Evolutionary conservation across 352 stramenopile species (phyloP).

Genomic region (Sclerospora graminicola): DNA sequence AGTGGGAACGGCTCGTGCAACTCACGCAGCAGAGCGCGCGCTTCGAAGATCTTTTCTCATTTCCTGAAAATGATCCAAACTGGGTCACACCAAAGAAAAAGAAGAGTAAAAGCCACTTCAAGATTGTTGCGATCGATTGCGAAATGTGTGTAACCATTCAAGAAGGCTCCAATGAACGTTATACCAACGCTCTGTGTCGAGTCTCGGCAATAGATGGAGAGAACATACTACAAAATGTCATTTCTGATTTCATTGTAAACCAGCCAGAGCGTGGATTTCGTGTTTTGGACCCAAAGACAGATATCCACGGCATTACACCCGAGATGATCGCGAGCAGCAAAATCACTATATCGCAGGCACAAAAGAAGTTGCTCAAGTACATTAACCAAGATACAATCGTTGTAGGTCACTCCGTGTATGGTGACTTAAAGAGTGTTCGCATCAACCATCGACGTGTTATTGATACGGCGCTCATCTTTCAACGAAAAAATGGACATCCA

Average conservation of each 20-base stretch:
- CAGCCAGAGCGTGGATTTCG: slow-evolving; percentile 50
- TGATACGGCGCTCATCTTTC: slow-evolving; percentile 75
- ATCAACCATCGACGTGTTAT: slow-evolving; percentile 75
- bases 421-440: slow-evolving; percentile 59
- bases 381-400: slow-evolving; percentile 75
- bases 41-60: slow-evolving; percentile 52
- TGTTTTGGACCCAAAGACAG: slow-evolving; percentile 69
- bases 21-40: slow-evolving; percentile 47
- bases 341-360: slow-evolving; percentile 62
- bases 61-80: slow-evolving; percentile 24
- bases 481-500: slow-evolving; percentile 32
- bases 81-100: slow-evolving; percentile 60
- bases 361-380: slow-evolving; percentile 82
- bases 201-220: slow-evolving; percentile 77
- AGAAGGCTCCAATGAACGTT: slow-evolving; percentile 14
- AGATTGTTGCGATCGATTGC: slow-evolving; percentile 75
- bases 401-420: slow-evolving; percentile 71
- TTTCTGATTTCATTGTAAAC: slow-evolving; percentile 77
- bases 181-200: slow-evolving; percentile 58
- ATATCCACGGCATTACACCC: slow-evolving; percentile 77
- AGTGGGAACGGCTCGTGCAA: slow-evolving; percentile 64
- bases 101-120: slow-evolving; percentile 48
- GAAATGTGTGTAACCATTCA: slow-evolving; percentile 75
- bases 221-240: slow-evolving; percentile 56
- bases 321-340: slow-evolving; percentile 59